Evolutionary conservation across 306 rosid genomes (phyloP), one percentile per base, ranked within the genome.

Genomic region (Castanea sativa): DNA sequence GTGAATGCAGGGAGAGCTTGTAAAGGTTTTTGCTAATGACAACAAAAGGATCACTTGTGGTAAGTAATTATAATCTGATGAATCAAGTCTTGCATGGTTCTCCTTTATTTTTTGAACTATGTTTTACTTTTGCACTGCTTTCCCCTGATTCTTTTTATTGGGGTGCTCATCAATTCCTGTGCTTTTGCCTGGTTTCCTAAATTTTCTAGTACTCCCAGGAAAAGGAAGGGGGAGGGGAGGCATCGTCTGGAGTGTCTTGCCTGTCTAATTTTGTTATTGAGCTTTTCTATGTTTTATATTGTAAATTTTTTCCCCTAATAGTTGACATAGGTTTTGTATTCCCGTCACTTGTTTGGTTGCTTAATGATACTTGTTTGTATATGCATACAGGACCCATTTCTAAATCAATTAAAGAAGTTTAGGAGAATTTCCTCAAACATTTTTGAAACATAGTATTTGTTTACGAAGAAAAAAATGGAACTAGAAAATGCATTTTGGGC

Each of bases 1-100:
- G 71, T 81, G 57, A 77, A 78, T 86, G 81, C 86, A 94, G 99
- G 99, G 99, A 70, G 99, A 92, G 84, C 97, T 92, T 85, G 97
- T 90, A 75, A 93, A 82, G 82, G 97, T 94, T 80, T 92, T 90
- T 80, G 94, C 97, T 27, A 94, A 94, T 81, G 95, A 87, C 35
- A 82, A 72, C 80, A 86, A 79, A 85, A 94, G 91, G 88, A 92
- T 94, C 45, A 70, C 79, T 77, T 92, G 93, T 83, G 99, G 99
- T 94, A 79, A 85, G 97, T 87, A 70, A 55, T 43, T 76, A 32
- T 79, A 29, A 70, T 35, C 19, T 27, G 70, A 55, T 79, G 61
- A 49, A 67, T 52, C 32, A 52, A 1, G 13, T 32, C 67, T 79
- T 18, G 55, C 53, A 67, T 64, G 57, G 63, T 73, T 79, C 3